A percentile compares a stretch with the other conserved stretches of the same genome.
Conservation (phyloP, 768 basidiomycete genomes). For the Pholiota microspora region DNA sequence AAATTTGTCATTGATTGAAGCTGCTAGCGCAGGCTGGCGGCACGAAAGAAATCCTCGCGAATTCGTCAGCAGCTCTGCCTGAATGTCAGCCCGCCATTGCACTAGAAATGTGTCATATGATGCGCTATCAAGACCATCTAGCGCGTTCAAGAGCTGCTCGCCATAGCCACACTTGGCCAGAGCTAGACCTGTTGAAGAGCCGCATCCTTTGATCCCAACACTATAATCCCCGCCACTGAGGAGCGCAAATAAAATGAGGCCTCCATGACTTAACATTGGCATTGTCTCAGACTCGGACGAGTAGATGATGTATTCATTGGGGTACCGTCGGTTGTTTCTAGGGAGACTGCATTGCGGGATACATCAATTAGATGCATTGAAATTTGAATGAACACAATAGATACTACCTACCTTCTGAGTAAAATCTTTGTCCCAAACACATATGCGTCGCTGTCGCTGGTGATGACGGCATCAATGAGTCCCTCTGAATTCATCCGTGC, state of each 20-base stretch:
- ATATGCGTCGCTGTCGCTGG: neutral
- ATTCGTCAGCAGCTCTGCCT: conserved; percentile 1
- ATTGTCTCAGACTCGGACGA: no score
- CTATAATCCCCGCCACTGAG: neutral
- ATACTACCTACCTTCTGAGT: neutral
- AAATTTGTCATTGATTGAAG: neutral
- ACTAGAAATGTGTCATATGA: neutral
- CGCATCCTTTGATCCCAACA: neutral
- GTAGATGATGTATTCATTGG: no score
- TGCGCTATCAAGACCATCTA: neutral
- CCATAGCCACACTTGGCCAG: neutral
- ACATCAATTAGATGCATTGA: neutral
- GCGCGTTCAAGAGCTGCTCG: neutral
- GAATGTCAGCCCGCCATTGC: conserved; percentile 1
- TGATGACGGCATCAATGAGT: neutral
- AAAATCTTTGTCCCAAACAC: neutral
- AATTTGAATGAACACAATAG: neutral
- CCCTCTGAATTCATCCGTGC: neutral
- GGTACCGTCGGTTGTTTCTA: no score
- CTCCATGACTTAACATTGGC: neutral
- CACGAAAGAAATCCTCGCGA: neutral
- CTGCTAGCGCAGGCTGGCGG: neutral
- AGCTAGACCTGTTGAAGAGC: neutral
- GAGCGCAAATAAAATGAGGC: neutral
- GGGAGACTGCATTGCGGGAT: no score